phyloP scores from a whole-genome alignment of 2,329 filamentous ascomycete genomes.

The Aspergillus latus region DNA sequence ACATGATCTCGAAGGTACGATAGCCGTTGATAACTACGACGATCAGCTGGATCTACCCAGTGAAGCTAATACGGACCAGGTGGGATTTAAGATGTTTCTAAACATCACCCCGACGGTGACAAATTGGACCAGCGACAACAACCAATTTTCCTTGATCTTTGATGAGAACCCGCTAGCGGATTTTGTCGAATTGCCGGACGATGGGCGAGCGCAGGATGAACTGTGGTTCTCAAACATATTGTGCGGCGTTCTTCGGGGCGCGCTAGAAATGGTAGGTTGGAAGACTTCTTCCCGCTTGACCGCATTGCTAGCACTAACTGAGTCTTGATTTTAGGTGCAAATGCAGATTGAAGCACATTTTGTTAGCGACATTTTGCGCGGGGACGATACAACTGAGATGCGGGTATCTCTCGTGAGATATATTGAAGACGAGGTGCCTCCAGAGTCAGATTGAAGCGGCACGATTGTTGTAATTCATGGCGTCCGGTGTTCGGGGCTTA shows the following conservation, averaged over 20 bases:
- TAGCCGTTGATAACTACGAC: background rate
- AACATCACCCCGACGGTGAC: constrained; percentile 92
- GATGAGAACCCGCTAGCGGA: constrained; percentile 97
- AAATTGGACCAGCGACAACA: constrained; percentile 95
- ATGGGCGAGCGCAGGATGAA: constrained; percentile 92
- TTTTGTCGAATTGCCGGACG: constrained; percentile 95
- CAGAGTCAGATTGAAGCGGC: constrained; percentile 78
- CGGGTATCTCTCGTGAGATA: constrained; percentile 86
- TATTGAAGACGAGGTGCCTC: constrained; percentile 96
- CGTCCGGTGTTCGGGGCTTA: constrained; percentile 28
- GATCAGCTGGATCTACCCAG: background rate
- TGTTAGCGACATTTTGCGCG: constrained; percentile 86
- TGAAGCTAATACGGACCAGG: constrained; percentile 51
- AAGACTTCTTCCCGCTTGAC: background rate
- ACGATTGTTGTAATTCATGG: constrained; percentile 14
- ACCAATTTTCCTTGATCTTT: constrained; percentile 93
- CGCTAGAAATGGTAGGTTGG: constrained; percentile 81
- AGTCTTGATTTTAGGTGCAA: constrained; percentile 61
- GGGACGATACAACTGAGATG: constrained; percentile 97
- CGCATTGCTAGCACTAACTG: constrained; percentile 2
- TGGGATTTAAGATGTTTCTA: constrained; percentile 98
- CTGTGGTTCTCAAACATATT: constrained; percentile 98
- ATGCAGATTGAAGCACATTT: constrained; percentile 99
- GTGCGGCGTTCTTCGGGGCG: constrained; percentile 85
- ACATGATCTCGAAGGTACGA: constrained; percentile 86